Base-by-base conservation (phyloP, 1,284 basidiomycete genomes). In the Phellinidium pouzarii region DNA sequence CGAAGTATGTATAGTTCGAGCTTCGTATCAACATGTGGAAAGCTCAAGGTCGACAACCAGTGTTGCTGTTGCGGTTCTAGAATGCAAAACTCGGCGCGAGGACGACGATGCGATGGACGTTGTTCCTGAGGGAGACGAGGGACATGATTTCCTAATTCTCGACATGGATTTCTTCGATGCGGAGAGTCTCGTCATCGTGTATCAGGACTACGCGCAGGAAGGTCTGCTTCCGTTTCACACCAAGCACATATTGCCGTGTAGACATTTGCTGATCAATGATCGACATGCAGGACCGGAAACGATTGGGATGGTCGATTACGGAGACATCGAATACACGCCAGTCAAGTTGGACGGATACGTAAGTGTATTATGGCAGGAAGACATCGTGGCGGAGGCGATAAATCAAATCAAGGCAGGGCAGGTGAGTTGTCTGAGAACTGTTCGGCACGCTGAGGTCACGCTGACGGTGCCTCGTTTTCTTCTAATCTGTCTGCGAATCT, bases 101-200 rank as follows among this genome's bases (percentile, higher is more conserved):
- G 51, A 53, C 36, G 56, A 22, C 12, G 57, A 52, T 34, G 54
- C 40, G 23, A 34, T 34, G 31, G 31, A 34, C 14, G 14, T 8
- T 8, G 50, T 48, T 40, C 40, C 48, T 58, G 68, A 65, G 61
- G 67, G 56, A 48, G 61, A 64, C 38, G 68, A 65, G 55, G 68
- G 69, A 62, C 63, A 38, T 36, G 55, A 59, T 29, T 61, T 82
- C 60, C 72, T 81, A 55, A 61, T 87, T 46, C 64, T 87, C 60
- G 81, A 83, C 61, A 74, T 71, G 50, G 82, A 85, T 54, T 89
- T 89, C 67, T 87, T 89, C 64, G 86, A 90, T 69, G 81, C 87
- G 61, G 75, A 82, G 64, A 71, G 65, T 61, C 62, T 87, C 52
- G 72, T 86, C 59, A 69, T 87, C 59, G 74, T 86, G 55, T 82